A percentile compares a stretch with the other conserved stretches of the same genome.
phyloP scores from a whole-genome alignment of 495 filamentous ascomycete genomes.

The Penicillium coffeae region DNA sequence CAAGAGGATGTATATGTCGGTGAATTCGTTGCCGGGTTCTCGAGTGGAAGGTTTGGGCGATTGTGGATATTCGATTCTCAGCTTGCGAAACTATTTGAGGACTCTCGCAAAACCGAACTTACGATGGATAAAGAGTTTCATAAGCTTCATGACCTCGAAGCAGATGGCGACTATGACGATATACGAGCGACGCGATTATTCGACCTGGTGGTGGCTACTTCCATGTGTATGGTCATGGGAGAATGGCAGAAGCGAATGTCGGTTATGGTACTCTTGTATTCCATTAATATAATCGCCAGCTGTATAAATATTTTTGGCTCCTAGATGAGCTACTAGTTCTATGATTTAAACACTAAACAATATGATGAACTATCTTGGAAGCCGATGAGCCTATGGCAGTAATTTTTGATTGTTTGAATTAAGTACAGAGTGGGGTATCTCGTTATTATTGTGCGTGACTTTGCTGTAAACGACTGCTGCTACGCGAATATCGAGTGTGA shows the following conservation, averaged over 20 bases:
- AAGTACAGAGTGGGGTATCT: not conserved
- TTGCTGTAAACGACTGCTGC: not conserved
- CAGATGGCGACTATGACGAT: too few species aligned
- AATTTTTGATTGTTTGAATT: too few species aligned
- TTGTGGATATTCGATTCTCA: conserved; percentile 11
- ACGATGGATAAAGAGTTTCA: not conserved
- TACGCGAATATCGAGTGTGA: not conserved
- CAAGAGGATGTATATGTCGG: not conserved
- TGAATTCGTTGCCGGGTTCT: conserved; percentile 5
- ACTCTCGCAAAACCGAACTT: not conserved
- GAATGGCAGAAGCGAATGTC: conserved; percentile 16
- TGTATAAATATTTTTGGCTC: too few species aligned
- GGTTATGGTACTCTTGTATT: too few species aligned
- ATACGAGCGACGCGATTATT: too few species aligned
- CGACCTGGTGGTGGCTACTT: too few species aligned
- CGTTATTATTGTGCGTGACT: not conserved
- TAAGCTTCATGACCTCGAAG: conserved; percentile 8
- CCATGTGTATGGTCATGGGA: conserved; percentile 17
- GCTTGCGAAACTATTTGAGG: conserved; percentile 6
- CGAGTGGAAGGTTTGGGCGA: conserved; percentile 3
- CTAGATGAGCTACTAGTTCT: too few species aligned
- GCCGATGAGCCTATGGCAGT: too few species aligned
- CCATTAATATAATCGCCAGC: too few species aligned
- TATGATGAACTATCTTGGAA: too few species aligned
- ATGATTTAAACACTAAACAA: too few species aligned